Percentiles rank a stretch among this genome's conserved stretches.
phyloP scores from a whole-genome alignment of 768 basidiomycete species.

The Calocybe cyanea region DNA sequence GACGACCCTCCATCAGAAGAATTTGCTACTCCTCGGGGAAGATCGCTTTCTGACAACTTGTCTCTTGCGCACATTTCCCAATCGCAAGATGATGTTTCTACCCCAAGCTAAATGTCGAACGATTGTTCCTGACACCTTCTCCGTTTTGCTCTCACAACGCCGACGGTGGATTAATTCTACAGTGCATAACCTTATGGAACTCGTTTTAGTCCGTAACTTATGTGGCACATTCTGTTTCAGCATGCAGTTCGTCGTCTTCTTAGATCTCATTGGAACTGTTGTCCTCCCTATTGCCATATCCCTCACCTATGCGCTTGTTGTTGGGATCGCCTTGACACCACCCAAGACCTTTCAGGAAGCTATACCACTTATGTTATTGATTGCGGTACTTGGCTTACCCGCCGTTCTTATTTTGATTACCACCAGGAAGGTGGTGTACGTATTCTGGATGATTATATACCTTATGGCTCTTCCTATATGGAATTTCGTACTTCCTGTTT shows the following conservation, averaged over 20 bases:
- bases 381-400: conserved; percentile 90
- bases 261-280: conserved; percentile 90
- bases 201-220: conserved; percentile 92
- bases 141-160: conserved; percentile 90
- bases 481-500: conserved; percentile 92
- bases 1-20: conserved; percentile 95
- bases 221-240: conserved; percentile 99
- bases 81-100: conserved; percentile 99
- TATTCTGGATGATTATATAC: conserved; percentile 98
- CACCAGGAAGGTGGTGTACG: conserved; percentile 91
- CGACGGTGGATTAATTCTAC: conserved; percentile 99
- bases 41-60: conserved; percentile 98
- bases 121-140: conserved; percentile 93
- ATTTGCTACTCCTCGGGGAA: conserved; percentile 92
- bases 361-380: conserved; percentile 87
- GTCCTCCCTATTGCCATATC: conserved; percentile 92
- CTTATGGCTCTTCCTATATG: conserved; percentile 89
- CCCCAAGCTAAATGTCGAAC: conserved; percentile 95
- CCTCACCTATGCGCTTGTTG: conserved; percentile 85
- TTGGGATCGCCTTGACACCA: conserved; percentile 74
- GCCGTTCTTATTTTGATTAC: conserved; percentile 91
- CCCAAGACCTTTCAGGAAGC: conserved; percentile 87
- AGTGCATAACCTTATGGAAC: conserved; percentile 98
- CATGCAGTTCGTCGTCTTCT: conserved; percentile 99
- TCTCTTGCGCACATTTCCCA: conserved; percentile 94